phyloP scores from a whole-genome alignment of 2,329 filamentous ascomycete species.

The Calycina marina region DNA sequence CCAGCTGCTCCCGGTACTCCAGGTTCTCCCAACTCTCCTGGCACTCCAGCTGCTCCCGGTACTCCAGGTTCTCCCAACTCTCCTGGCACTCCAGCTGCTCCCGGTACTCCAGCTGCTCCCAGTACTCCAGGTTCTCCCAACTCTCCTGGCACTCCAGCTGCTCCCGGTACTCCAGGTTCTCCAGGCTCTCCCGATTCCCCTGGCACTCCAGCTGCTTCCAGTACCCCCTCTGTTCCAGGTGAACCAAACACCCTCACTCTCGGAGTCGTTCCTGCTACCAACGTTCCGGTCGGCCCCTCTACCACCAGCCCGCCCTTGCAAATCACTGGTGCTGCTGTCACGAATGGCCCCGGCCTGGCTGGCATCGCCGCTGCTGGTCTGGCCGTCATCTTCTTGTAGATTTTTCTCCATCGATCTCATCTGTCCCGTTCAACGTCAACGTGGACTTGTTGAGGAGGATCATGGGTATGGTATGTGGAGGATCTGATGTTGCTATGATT shows the following conservation, averaged over 20 bases:
- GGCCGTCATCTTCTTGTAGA: constrained; percentile 7
- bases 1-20: no score
- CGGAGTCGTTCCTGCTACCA: background rate
- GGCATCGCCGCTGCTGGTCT: constrained; percentile 6
- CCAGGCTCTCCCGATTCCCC: background rate
- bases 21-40: no score
- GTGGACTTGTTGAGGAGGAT: no score
- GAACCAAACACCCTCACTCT: background rate
- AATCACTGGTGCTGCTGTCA: constrained; percentile 3
- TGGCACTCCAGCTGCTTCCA: background rate
- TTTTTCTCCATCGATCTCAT: background rate
- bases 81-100: background rate
- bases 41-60: no score
- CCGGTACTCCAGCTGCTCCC: background rate
- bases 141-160: background rate
- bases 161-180: background rate
- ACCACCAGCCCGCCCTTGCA: constrained; percentile 2
- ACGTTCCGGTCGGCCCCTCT: constrained; percentile 3
- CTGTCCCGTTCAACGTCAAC: no score
- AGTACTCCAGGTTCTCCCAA: background rate
- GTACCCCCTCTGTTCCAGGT: background rate
- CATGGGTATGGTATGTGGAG: no score
- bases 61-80: no score
- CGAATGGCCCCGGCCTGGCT: constrained; percentile 3
- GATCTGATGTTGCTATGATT: no score